Evolutionary conservation across 352 stramenopile species (phyloP).

Genomic region (Globisporangium viniferum): DNA sequence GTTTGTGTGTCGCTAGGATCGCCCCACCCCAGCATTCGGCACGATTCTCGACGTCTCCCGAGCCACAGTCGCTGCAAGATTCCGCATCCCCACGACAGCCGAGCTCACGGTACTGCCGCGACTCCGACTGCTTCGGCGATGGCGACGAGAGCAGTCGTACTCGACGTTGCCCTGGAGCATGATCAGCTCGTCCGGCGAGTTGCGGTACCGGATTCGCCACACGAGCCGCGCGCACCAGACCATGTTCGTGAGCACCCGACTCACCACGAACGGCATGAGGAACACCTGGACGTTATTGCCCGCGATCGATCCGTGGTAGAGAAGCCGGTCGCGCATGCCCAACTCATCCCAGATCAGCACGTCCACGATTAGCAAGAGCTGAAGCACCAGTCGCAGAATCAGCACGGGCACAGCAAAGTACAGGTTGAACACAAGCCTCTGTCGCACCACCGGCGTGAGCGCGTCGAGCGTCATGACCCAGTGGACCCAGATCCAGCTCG

Average conservation of each 20-base stretch:
- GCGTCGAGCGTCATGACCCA: slow-evolving; percentile 23
- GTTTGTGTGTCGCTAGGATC: not conserved
- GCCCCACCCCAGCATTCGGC: not conserved
- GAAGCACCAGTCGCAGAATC: slow-evolving; percentile 7
- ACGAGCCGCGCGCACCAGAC: slow-evolving; percentile 14
- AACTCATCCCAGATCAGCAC: slow-evolving; percentile 9
- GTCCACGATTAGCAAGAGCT: slow-evolving; percentile 7
- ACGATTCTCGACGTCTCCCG: not conserved
- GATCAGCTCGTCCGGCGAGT: slow-evolving; percentile 1
- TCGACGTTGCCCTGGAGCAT: slow-evolving; percentile 14
- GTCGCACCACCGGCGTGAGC: slow-evolving; percentile 14
- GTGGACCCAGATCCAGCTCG: slow-evolving; percentile 20
- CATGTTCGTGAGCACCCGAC: slow-evolving; percentile 9
- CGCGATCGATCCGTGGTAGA: slow-evolving; percentile 3
- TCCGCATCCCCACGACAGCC: not conserved
- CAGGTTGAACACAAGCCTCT: slow-evolving; percentile 7
- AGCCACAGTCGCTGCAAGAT: not conserved
- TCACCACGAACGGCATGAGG: slow-evolving; percentile 8
- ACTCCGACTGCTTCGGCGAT: not conserved
- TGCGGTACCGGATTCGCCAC: slow-evolving; percentile 10
- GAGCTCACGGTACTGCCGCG: not conserved
- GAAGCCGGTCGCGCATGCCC: slow-evolving; percentile 12
- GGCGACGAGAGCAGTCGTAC: slow-evolving; percentile 6
- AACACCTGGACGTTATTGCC: not conserved
- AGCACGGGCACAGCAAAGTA: slow-evolving; percentile 6